Evolutionary conservation across 2,329 filamentous ascomycete species (phyloP).

Genomic region (Pseudogymnoascus sp.): DNA sequence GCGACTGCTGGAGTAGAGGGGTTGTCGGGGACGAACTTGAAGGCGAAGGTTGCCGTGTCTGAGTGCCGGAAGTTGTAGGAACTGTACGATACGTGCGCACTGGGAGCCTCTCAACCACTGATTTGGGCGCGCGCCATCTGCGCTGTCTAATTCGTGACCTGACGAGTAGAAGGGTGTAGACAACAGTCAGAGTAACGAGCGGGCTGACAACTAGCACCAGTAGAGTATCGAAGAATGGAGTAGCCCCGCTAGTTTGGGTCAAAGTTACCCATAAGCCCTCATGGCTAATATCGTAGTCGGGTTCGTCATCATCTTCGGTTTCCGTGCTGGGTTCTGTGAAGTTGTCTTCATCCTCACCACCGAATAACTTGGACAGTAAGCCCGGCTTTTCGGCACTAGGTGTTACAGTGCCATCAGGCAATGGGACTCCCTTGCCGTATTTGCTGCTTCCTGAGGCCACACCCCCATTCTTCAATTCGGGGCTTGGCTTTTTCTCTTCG

Average conservation of each 20-base stretch:
- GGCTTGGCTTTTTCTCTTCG: constrained; percentile 27
- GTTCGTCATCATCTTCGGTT: constrained; percentile 13
- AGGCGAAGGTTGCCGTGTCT: constrained; percentile 55
- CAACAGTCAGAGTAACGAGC: constrained; percentile 82
- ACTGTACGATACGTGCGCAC: constrained; percentile 94
- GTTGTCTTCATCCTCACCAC: constrained; percentile 35
- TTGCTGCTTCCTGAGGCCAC: constrained; percentile 68
- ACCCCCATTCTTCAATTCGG: constrained; percentile 53
- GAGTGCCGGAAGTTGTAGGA: constrained; percentile 46
- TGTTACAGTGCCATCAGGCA: constrained; percentile 31
- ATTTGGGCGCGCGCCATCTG: constrained; percentile 95
- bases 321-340: constrained; percentile 13
- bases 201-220: constrained; percentile 96
- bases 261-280: constrained; percentile 95
- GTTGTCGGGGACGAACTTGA: constrained; percentile 65
- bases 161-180: constrained; percentile 81
- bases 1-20: constrained; percentile 62
- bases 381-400: constrained; percentile 26
- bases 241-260: constrained; percentile 80
- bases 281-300: constrained; percentile 39
- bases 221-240: constrained; percentile 91
- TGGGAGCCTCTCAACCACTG: constrained; percentile 86
- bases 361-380: constrained; percentile 45
- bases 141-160: constrained; percentile 82
- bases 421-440: constrained; percentile 37